Conservation (phyloP, 176 grass and related monocot genomes). For the Lolium perenne region DNA sequence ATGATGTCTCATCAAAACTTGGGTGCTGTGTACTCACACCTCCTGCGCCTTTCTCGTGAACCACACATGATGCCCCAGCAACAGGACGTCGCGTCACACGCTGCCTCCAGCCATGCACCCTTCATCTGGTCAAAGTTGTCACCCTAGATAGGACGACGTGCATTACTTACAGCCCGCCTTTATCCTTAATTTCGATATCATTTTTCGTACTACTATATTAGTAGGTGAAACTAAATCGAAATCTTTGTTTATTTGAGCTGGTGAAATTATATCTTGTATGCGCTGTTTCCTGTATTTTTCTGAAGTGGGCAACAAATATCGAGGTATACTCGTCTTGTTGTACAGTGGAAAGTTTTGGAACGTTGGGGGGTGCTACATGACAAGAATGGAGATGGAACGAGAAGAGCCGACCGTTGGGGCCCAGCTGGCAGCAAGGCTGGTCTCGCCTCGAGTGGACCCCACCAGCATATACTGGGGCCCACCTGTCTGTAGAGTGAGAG, state of each 20-base stretch:
- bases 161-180: background rate
- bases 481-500: too few relatives aligned
- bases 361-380: background rate
- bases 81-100: slow-evolving; percentile 21
- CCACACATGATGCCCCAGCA: slow-evolving; percentile 20
- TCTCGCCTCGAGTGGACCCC: too few relatives aligned
- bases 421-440: background rate
- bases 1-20: slow-evolving; percentile 41
- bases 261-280: background rate
- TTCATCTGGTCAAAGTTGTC: slow-evolving; percentile 33
- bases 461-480: background rate
- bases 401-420: background rate
- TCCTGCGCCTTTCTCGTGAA: slow-evolving; percentile 45
- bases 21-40: background rate
- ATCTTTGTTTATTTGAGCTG: too few relatives aligned
- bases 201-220: too few relatives aligned
- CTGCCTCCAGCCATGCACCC: background rate
- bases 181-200: background rate
- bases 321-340: too few relatives aligned
- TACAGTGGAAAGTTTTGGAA: too few relatives aligned
- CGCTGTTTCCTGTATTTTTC: background rate
- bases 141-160: background rate
- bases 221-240: background rate
- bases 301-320: background rate
- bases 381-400: background rate